Evolutionary conservation across 768 basidiomycete species (phyloP).

Genomic region (Leccinum boreale): DNA sequence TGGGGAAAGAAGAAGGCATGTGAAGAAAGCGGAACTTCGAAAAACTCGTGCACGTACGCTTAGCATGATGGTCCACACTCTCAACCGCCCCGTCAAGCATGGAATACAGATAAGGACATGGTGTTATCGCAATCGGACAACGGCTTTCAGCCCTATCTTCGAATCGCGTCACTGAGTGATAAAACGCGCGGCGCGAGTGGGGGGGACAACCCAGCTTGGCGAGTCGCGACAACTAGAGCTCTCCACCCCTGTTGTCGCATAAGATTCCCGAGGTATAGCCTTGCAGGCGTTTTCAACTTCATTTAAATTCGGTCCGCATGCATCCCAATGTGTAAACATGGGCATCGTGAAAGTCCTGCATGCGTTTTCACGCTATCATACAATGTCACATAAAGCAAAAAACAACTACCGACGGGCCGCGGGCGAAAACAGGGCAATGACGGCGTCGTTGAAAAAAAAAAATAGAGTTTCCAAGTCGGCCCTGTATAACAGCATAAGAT

Average conservation of each 20-base stretch:
- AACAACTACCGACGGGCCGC: too few relatives aligned
- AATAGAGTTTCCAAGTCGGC: background rate
- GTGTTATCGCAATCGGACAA: background rate
- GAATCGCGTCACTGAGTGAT: slow-evolving; percentile 3
- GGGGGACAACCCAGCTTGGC: background rate
- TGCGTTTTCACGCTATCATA: too few relatives aligned
- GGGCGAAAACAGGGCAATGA: too few relatives aligned
- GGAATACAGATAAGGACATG: slow-evolving; percentile 2
- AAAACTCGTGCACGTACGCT: background rate
- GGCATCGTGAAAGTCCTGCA: background rate
- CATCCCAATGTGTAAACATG: background rate
- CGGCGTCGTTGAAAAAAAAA: background rate
- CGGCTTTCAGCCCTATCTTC: slow-evolving; percentile 2
- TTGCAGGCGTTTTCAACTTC: background rate
- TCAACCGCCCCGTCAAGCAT: background rate
- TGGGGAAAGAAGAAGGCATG: background rate
- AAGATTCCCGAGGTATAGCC: background rate
- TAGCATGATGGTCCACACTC: background rate
- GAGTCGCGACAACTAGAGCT: background rate
- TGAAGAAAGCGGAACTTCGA: background rate
- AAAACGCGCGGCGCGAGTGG: background rate
- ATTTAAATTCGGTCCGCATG: background rate
- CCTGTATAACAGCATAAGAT: background rate
- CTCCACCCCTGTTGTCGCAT: background rate
- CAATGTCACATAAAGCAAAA: too few relatives aligned